Conservation (phyloP, 768 basidiomycete genomes). For the Tricholoma matsutake region DNA sequence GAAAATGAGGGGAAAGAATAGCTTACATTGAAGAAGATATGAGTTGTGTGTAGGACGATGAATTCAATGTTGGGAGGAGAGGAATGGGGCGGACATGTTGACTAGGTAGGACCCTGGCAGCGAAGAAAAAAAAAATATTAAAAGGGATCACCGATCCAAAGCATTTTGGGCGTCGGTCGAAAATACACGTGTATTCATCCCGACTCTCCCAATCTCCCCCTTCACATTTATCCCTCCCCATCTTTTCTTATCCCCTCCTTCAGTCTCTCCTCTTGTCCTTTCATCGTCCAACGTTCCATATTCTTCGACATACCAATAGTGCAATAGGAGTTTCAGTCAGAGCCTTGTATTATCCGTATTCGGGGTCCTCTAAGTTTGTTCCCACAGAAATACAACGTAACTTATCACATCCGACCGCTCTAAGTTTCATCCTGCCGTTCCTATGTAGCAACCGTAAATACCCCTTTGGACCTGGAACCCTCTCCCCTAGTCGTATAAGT, state of each 20-base stretch:
- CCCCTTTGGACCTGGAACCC: not conserved
- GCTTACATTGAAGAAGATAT: conserved; percentile 16
- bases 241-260: conserved; percentile 4
- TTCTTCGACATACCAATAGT: not conserved
- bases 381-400: not conserved
- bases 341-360: not conserved
- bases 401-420: not conserved
- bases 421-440: not conserved
- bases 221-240: conserved; percentile 19
- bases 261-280: not conserved
- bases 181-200: conserved; percentile 78
- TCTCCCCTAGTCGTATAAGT: not conserved
- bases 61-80: conserved; percentile 24
- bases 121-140: conserved; percentile 50
- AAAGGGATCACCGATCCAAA: conserved; percentile 38
- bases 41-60: conserved; percentile 19
- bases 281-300: not conserved
- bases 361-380: not conserved
- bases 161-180: conserved; percentile 54
- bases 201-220: conserved; percentile 37
- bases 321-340: not conserved
- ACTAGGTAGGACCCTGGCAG: conserved; percentile 44
- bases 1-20: conserved; percentile 21
- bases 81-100: conserved; percentile 27
- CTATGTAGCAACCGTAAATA: not conserved